Conservation (phyloP, 2,329 filamentous ascomycete genomes). For the Fusarium miscanthi region DNA sequence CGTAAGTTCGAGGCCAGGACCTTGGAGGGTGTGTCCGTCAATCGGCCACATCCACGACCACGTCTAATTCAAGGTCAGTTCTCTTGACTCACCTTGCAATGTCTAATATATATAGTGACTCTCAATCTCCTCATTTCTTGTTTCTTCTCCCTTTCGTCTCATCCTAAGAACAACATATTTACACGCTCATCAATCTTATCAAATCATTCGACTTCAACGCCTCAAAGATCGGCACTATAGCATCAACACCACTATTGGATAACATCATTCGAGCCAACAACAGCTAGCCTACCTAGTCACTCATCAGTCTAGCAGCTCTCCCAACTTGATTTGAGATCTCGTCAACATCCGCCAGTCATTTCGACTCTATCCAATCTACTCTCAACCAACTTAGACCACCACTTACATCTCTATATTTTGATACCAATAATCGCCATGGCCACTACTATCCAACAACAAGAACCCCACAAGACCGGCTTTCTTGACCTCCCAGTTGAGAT, state of each 20-base stretch:
- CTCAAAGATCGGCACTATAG: slow-evolving; percentile 31
- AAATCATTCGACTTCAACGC: slow-evolving; percentile 16
- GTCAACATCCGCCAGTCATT: slow-evolving; percentile 2
- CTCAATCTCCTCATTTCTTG: slow-evolving; percentile 1
- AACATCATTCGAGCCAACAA: slow-evolving; percentile 14
- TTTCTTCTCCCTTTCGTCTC: slow-evolving; percentile 7
- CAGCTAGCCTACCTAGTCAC: slow-evolving; percentile 3
- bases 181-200: slow-evolving; percentile 14
- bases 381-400: neutral
- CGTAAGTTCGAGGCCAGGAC: slow-evolving; percentile 19
- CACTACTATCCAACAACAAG: slow-evolving; percentile 29
- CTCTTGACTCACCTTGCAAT: slow-evolving; percentile 19
- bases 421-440: slow-evolving; percentile 36
- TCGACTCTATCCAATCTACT: slow-evolving; percentile 6
- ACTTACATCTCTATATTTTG: slow-evolving; percentile 1
- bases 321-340: slow-evolving; percentile 24
- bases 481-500: slow-evolving; percentile 59
- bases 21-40: slow-evolving; percentile 24
- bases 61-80: slow-evolving; percentile 13
- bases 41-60: slow-evolving; percentile 17
- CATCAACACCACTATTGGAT: slow-evolving; percentile 22
- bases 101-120: slow-evolving; percentile 29
- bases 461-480: slow-evolving; percentile 44
- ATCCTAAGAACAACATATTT: slow-evolving; percentile 5
- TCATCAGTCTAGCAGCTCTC: slow-evolving; percentile 19